Evolutionary conservation across 2,329 filamentous ascomycete species (phyloP), one percentile per base, ranked within the genome.

Genomic region (Graphilbum sp.): DNA sequence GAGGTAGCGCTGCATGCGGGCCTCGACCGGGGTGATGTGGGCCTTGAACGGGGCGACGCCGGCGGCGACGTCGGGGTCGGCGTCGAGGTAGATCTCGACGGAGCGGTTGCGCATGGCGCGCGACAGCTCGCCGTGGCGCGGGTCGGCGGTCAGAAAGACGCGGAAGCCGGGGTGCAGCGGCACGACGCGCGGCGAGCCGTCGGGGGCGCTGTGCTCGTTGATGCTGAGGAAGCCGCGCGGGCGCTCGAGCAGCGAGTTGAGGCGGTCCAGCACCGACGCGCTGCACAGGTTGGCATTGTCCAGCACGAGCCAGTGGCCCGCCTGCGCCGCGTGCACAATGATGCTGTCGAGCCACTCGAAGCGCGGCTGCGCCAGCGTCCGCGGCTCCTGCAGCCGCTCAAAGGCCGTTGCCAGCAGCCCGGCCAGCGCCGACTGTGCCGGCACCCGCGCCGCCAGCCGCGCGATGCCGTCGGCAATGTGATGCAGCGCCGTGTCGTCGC

Each of bases 241-340:
- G 1, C 56, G 51, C 54, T 98, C 90, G 8, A 96, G 77, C 9
- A 98, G 63, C 1, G 90, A 96, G 55, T 98, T 98, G 37, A 98
- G 63, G 44, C 92, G 73, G 57, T 98, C 90, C 10, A 98, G 69
- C 1, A 98, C 90, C 7, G 88, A 94, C 19, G 88, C 80, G 50
- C 81, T 95, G 61, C 92, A 98, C 41, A 98, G 69, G 51, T 98
- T 98, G 43, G 92, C 90, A 56, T 98, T 95, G 57, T 98, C 90
- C 18, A 98, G 73, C 11, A 98, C 78, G 16, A 98, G 66, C 90
- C 90, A 98, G 43, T 86, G 72, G 13, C 90, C 90, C 47, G 79
- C 66, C 51, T 92, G 71, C 11, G 96, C 65, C 32, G 90, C 88
- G 49, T 86, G 79, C 35, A 96, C 79, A 32, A 98, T 76, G 35